These are phyloP conservation scores for Hypoxylon rubiginosum DNA, from an alignment of 2,329 filamentous ascomycete genomes.

Conservation along the genomic window DNA sequence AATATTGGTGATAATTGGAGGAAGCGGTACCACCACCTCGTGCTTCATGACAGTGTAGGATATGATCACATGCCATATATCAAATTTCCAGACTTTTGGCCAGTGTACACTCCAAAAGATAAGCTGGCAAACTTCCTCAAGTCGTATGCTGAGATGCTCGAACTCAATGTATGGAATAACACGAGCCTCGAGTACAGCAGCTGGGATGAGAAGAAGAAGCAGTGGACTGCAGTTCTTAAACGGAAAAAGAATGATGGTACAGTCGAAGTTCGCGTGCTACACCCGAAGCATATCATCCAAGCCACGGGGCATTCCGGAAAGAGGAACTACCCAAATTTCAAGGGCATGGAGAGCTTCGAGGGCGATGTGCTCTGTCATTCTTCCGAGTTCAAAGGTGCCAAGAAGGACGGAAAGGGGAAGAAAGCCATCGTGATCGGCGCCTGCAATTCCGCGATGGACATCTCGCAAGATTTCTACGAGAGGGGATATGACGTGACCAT, in stretches of 20 bases:
- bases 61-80: slow-evolving; percentile 72
- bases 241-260: slow-evolving; percentile 46
- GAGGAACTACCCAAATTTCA: slow-evolving; percentile 70
- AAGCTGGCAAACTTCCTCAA: slow-evolving; percentile 76
- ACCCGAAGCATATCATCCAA: slow-evolving; percentile 74
- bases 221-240: slow-evolving; percentile 65
- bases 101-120: slow-evolving; percentile 76
- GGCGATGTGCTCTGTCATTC: slow-evolving; percentile 69
- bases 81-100: slow-evolving; percentile 72
- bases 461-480: slow-evolving; percentile 70
- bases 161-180: slow-evolving; percentile 74
- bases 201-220: slow-evolving; percentile 63
- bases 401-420: slow-evolving; percentile 56
- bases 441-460: slow-evolving; percentile 71
- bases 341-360: slow-evolving; percentile 66
- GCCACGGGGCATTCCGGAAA: slow-evolving; percentile 78
- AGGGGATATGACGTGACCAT: slow-evolving; percentile 71
- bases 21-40: slow-evolving; percentile 66
- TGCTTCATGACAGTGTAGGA: slow-evolving; percentile 75
- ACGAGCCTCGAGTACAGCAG: slow-evolving; percentile 61
- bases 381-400: slow-evolving; percentile 63
- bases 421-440: slow-evolving; percentile 70
- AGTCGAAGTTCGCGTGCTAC: slow-evolving; percentile 65
- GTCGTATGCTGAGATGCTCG: slow-evolving; percentile 70
- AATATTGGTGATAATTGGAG: slow-evolving; percentile 72